Base-by-base conservation (phyloP, 2,329 filamentous ascomycete species). In the Amesomyces nigricolor region DNA sequence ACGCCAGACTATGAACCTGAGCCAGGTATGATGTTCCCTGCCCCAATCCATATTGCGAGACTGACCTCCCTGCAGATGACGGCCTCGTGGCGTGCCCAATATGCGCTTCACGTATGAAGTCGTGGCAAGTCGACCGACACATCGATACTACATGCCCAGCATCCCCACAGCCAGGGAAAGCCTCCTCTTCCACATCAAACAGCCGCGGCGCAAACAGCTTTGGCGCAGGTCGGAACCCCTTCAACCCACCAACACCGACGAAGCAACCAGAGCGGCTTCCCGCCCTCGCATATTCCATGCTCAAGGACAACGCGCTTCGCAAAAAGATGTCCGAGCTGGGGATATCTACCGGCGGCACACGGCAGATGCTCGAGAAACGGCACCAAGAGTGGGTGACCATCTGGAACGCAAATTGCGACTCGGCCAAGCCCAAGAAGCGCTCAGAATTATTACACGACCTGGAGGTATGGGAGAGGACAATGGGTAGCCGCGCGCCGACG, bases 391-490 rank as follows among this genome's bases (percentile, higher is more conserved):
- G 91, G 91, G 79, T 94, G 50, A 96, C 94, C 38, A 73, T 99
- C 16, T 96, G 90, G 87, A 99, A 99, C 69, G 89, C 95, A 10
- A 99, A 99, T 68, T 96, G 91, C 71, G 94, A 99, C 70, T 87
- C 91, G 2, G 81, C 80, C 37, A 75, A 76, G 1, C 90, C 90
- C 0, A 88, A 87, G 67, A 76, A 77, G 10, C 89, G 88, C 60
- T 66, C 73, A 6, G 86, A 94, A 55, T 71, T 99, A 4, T 71
- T 95, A 14, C 82, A 81, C 13, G 92, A 97, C 58, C 70, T 99
- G 11, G 87, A 92, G 19, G 72, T 81, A 1, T 97, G 94, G 92
- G 94, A 99, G 70, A 80, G 84, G 44, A 92, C 88, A 0, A 84
- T 95, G 60, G 89, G 89, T 8, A 80, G 82, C 1, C 75, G 75